Conservation (phyloP, 352 stramenopile genomes). For the Globisporangium ultimum region DNA sequence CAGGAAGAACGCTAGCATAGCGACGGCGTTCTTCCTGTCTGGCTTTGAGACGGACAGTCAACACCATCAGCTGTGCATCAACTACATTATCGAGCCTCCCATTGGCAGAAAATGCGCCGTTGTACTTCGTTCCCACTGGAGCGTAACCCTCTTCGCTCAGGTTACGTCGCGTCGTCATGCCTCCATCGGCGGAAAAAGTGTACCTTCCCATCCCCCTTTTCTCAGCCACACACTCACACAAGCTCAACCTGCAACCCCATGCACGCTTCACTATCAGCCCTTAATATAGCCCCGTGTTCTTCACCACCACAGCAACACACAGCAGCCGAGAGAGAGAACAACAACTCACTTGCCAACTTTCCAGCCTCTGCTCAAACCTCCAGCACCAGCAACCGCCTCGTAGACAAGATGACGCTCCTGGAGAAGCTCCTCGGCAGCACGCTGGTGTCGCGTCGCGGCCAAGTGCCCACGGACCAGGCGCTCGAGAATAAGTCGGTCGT, state of each 20-base stretch:
- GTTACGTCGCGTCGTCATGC: not conserved
- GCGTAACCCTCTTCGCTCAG: no score
- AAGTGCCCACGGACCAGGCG: constrained; percentile 43
- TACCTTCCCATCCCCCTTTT: constrained; percentile 6
- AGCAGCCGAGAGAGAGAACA: not conserved
- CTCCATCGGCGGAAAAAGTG: constrained; percentile 37
- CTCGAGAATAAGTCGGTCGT: constrained; percentile 53
- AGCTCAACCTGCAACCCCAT: not conserved
- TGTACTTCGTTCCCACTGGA: no score
- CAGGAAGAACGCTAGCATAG: no score
- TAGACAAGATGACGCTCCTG: constrained; percentile 38
- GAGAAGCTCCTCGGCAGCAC: constrained; percentile 52
- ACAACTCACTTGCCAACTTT: constrained; percentile 9
- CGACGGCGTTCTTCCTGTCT: no score
- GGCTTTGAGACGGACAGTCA: no score
- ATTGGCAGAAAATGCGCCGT: no score
- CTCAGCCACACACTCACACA: no score
- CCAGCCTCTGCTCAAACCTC: not conserved
- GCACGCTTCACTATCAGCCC: not conserved
- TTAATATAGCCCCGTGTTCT: not conserved
- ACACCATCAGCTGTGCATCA: no score
- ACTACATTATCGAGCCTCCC: no score
- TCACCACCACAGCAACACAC: not conserved
- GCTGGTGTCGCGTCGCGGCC: constrained; percentile 49
- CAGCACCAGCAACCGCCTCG: constrained; percentile 3